Percentiles rank a stretch among this genome's conserved stretches.
These are phyloP conservation scores for Parsonsia alboflavescens DNA, from an alignment of 257 asterid genomes.

Conservation along the genomic window DNA sequence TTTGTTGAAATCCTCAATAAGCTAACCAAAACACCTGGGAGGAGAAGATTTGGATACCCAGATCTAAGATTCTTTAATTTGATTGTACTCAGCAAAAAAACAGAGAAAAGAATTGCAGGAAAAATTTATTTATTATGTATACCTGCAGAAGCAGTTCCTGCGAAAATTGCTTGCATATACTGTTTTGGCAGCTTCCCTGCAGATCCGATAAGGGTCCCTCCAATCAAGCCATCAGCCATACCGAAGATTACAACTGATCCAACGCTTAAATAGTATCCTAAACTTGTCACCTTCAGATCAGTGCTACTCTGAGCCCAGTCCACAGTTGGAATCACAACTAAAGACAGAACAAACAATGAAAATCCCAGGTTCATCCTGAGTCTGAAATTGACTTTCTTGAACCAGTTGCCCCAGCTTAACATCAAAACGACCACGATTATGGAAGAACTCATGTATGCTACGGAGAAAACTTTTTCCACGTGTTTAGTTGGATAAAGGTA, in stretches of 20 bases:
- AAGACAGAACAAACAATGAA: constrained; percentile 43
- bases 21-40: constrained; percentile 59
- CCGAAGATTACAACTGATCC: constrained; percentile 58
- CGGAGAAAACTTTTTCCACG: constrained; percentile 62
- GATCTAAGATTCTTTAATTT: background rate
- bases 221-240: constrained; percentile 63
- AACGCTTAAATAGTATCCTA: constrained; percentile 34
- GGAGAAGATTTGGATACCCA: background rate
- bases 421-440: constrained; percentile 38
- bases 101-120: background rate
- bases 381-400: constrained; percentile 33
- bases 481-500: constrained; percentile 51
- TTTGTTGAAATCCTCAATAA: constrained; percentile 59
- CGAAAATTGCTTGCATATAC: constrained; percentile 84
- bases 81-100: background rate
- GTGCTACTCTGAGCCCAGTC: constrained; percentile 40
- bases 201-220: constrained; percentile 55
- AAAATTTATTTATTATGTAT: background rate
- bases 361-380: constrained; percentile 63
- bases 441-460: constrained; percentile 66
- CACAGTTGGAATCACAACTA: constrained; percentile 50
- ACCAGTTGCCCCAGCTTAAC: constrained; percentile 32
- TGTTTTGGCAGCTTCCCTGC: constrained; percentile 70
- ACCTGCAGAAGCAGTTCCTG: constrained; percentile 93
- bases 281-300: constrained; percentile 17